Base-by-base conservation (phyloP, 306 rosid genomes). In the Rosa chinensis region DNA sequence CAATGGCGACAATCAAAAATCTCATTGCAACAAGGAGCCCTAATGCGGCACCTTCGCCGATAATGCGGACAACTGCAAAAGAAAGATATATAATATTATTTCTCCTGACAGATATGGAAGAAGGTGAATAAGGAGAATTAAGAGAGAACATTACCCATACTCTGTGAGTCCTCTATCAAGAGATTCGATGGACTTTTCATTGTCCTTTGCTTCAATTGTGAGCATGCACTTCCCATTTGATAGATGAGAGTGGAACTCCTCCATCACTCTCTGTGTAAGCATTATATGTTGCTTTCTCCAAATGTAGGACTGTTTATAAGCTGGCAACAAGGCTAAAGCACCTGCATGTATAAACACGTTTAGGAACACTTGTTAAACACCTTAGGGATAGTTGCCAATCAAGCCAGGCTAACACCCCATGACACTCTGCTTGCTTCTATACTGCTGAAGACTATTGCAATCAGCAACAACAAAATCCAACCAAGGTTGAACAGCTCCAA, bases 21-120 rank as follows among this genome's bases (percentile, higher is more conserved):
- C 79, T 90, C 98, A 87, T 90, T 81, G 87, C 98, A 94, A 78
- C 98, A 94, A 53, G 98, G 98, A 50, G 98, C 97, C 79, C 89
- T 86, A 66, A 94, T 87, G 8, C 83, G 83, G 56, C 97, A 94
- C 49, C 98, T 85, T 66, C 94, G 86, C 62, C 82, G 75, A 74
- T 92, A 94, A 84, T 92, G 98, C 55, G 79, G 78, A 85, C 97
- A 94, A 62, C 97, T 92, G 92, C 75, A 81, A 56, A 32, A 44
- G 45, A 73, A 83, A 47, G 10, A 20, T 13, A 20, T 20, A 39
- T 16, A 23, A 25, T 3, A 3, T 62, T 32, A 39, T 9, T 8
- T 9, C 17, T 14, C 4, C 12, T 0, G 45, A 43, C 7, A 71
- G 3, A 4, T 21, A 52, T 13, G 0, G 23, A 32, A 28, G 73